Base-by-base conservation (phyloP, 202 grass and related monocot genomes). In the Musa balbisiana region DNA sequence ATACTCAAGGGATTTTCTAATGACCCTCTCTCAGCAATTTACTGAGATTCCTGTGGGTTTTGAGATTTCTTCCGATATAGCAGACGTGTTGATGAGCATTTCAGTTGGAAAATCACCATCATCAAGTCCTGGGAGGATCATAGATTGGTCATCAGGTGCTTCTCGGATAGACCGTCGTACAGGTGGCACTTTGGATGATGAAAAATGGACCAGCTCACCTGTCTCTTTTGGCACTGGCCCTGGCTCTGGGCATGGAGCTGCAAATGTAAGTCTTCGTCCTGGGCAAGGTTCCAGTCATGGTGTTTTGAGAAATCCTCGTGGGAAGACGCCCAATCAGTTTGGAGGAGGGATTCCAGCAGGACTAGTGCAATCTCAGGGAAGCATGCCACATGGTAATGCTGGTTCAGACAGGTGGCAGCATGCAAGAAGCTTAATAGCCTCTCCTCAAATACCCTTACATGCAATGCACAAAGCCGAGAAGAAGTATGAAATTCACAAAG, bases 351-450 rank as follows among this genome's bases (percentile, higher is more conserved):
- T 92, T 76, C 91, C 90, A 78, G 78, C 51, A 54, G 90, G 90
- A 78, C 85, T 83, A 1, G 25, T 78, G 63, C 63, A 74, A 74
- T 74, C 83, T 71, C 89, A 80, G 43, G 69, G 78, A 63, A 69
- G 88, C 58, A 71, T 80, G n/a, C 9, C 67, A 43, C 33, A 43
- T 43, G 33, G 33, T 43, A 43, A 43, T 55, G 83, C 89, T 54
- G 96, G 90, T 79, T 81, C 76, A 62, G 95, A 99, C 80, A 87
- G 96, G 71, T 99, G 96, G 96, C 89, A 92, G 70, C 95, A 74
- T 69, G 69, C 78, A 80, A 93, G 64, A 23, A 87, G 96, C 52
- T 43, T 99, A 75, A 87, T 99, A 11, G 89, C 91, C 58, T 99
- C 96, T 82, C 89, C 91, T 66, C 75, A 88, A 43, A 86, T 82